Evolutionary conservation across 108 stramenopile species (phyloP).

Genomic region (Cyclotella kingstonii): DNA sequence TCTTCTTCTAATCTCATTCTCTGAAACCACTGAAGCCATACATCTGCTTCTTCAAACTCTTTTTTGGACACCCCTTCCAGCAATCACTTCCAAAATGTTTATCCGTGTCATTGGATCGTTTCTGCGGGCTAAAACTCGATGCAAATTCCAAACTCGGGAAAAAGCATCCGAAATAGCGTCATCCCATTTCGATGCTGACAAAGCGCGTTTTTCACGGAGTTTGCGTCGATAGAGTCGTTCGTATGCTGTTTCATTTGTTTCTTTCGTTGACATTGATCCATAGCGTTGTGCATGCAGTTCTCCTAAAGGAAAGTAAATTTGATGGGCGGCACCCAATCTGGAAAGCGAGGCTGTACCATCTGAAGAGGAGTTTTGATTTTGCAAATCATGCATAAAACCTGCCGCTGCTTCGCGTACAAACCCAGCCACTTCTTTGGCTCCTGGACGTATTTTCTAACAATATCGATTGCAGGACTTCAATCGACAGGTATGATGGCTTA

Average conservation of each 20-base stretch:
- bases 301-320: constrained; percentile 82
- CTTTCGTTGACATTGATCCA: constrained; percentile 47
- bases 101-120: constrained; percentile 72
- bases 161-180: constrained; percentile 54
- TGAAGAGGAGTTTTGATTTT: constrained; percentile 37
- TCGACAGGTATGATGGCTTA: constrained; percentile 36
- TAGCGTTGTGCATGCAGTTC: constrained; percentile 63
- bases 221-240: constrained; percentile 56
- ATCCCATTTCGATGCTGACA: constrained; percentile 59
- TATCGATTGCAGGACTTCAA: constrained; percentile 39
- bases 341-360: constrained; percentile 35
- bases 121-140: constrained; percentile 69
- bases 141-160: constrained; percentile 72
- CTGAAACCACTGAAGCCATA: neutral
- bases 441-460: constrained; percentile 52
- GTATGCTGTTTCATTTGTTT: constrained; percentile 53
- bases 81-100: constrained; percentile 74
- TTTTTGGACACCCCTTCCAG: constrained; percentile 50
- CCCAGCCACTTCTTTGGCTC: constrained; percentile 19
- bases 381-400: constrained; percentile 54
- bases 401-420: constrained; percentile 64
- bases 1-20: constrained; percentile 33
- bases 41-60: constrained; percentile 35
- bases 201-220: constrained; percentile 60
- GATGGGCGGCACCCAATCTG: constrained; percentile 70